phyloP scores from a whole-genome alignment of 2,329 filamentous ascomycete species.

The Talaromyces sp. region DNA sequence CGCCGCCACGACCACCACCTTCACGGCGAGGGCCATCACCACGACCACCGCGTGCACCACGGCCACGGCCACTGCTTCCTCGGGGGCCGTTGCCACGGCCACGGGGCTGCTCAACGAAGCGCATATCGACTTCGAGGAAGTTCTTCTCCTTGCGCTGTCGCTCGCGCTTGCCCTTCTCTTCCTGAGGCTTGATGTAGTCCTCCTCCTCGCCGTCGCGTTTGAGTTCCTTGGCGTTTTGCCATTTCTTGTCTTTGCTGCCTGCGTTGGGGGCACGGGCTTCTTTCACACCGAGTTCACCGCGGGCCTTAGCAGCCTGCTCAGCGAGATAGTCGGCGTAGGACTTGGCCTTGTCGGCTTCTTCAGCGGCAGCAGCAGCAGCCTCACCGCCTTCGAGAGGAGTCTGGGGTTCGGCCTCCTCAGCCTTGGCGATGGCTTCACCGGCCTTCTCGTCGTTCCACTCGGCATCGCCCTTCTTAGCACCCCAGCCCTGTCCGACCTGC shows the following conservation, averaged over 20 bases:
- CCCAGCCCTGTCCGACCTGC: slow-evolving; percentile 77
- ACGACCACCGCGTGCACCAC: slow-evolving; percentile 36
- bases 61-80: slow-evolving; percentile 49
- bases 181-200: slow-evolving; percentile 67
- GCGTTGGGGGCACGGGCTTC: slow-evolving; percentile 89
- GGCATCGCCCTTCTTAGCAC: slow-evolving; percentile 72
- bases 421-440: slow-evolving; percentile 81
- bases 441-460: slow-evolving; percentile 90
- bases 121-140: slow-evolving; percentile 81
- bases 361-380: slow-evolving; percentile 27
- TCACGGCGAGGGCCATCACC: slow-evolving; percentile 25
- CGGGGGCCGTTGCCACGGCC: slow-evolving; percentile 47
- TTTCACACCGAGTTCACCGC: slow-evolving; percentile 59
- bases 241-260: slow-evolving; percentile 91
- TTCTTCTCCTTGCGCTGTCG: slow-evolving; percentile 92
- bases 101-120: slow-evolving; percentile 67
- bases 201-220: slow-evolving; percentile 59
- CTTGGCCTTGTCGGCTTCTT: slow-evolving; percentile 74
- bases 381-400: slow-evolving; percentile 46
- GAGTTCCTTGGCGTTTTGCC: slow-evolving; percentile 74
- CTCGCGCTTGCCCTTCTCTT: slow-evolving; percentile 75
- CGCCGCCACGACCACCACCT: slow-evolving; percentile 33
- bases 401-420: slow-evolving; percentile 71
- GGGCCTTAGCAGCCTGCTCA: slow-evolving; percentile 72
- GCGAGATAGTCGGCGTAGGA: slow-evolving; percentile 87